Evolutionary conservation across 495 filamentous ascomycete species (phyloP), one percentile per base, ranked within the genome.

Genomic region (Penicillium flavigenum): DNA sequence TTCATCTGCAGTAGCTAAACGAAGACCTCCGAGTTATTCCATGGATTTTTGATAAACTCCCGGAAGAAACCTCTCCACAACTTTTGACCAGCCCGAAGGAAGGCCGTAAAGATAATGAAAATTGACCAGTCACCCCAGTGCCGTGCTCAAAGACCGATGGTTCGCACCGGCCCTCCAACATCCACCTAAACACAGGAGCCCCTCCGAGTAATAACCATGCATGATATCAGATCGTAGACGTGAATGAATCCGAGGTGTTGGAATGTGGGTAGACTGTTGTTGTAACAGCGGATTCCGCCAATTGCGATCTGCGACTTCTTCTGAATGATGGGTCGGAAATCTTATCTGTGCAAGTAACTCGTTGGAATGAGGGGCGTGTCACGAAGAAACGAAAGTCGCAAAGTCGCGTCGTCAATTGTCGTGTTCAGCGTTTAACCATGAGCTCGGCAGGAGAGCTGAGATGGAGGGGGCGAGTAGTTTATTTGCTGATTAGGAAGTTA

Each of bases 401-500:
- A 68, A 68, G 69, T 73, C 72, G 67, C 56, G 60, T 58, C 62
- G 58, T 68, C 51, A 66, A 46, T 64, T 72, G 67, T 76, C 74
- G 68, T 78, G 68, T 77, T 78, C 63, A 72, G 68, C 69, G 67
- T 76, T 79, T 71, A 76, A 71, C 74, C 72, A 56, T 67, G 70
- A 71, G 71, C 63, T 54, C 68, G 64, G 51, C 64, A 71, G 74
- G 72, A 74, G 72, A 72, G 75, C 77, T 80, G 81, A 83, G 81
- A 84, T 82, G 82, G 80, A 80, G 76, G 64, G 76, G 78, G 71
- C 73, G 78, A 82, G 77, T 74, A 72, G 81, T 87, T 90, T 90
- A 90, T 81, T 90, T 90, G 78, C 86, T 89, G 70, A 60, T 46
- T 53, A 20, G 24, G 9, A 36, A 43, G 61, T 80, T 63, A 80